Conservation (phyloP, 306 rosid genomes). For the Medicago lupulina region DNA sequence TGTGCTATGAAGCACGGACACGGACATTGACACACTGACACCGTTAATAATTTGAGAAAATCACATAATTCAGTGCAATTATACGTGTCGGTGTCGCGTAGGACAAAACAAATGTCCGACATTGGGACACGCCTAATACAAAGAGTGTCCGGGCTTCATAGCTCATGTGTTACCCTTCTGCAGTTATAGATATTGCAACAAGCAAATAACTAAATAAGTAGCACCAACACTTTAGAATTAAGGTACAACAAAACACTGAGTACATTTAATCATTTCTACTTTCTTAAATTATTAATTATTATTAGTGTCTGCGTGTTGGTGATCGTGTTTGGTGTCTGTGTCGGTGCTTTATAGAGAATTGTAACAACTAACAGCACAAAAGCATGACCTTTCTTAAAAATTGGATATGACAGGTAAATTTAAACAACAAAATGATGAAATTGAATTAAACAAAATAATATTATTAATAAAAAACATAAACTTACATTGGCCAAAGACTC, state of each 20-base stretch:
- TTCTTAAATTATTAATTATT: not conserved
- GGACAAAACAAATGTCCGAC: no score
- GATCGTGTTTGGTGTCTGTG: not conserved
- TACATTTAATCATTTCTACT: not conserved
- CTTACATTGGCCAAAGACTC: slow-evolving; percentile 95
- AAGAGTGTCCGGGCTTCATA: no score
- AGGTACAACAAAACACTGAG: not conserved
- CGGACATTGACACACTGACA: no score
- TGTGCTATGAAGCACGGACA: no score
- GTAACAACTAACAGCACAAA: not conserved
- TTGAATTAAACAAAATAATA: not conserved
- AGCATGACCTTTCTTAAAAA: not conserved
- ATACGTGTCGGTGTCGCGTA: no score
- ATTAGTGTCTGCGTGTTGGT: no score
- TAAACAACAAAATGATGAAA: slow-evolving; percentile 15
- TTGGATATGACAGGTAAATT: slow-evolving; percentile 11
- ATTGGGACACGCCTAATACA: no score
- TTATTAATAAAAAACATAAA: slow-evolving; percentile 12
- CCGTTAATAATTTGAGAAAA: no score
- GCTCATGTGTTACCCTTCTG: not conserved
- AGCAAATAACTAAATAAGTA: not conserved
- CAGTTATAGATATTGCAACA: slow-evolving; percentile 22
- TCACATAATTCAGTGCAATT: no score
- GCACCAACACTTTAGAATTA: not conserved
- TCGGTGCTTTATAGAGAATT: no score